Conservation (phyloP, 2,329 filamentous ascomycete species). For the Saccharata proteae region DNA sequence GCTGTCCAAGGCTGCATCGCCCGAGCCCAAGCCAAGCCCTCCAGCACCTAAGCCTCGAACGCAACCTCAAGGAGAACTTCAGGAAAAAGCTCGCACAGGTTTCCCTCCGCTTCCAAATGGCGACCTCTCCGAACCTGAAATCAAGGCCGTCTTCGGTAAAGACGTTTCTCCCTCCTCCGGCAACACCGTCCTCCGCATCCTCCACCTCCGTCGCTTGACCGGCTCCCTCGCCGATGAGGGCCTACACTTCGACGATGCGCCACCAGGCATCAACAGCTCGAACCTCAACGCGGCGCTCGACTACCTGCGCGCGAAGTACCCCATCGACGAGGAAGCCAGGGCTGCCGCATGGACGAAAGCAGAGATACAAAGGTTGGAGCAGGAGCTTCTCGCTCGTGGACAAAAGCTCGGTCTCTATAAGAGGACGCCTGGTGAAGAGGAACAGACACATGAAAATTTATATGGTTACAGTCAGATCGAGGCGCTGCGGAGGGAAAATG, state of each 20-base stretch:
- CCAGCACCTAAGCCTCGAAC: constrained; percentile 13
- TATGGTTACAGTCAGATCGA: constrained; percentile 9
- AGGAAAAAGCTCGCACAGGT: constrained; percentile 13
- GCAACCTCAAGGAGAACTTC: constrained; percentile 18
- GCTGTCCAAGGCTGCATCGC: too few relatives aligned
- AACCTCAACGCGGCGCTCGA: constrained; percentile 21
- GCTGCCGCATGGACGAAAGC: constrained; percentile 27
- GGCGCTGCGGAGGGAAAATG: constrained; percentile 18
- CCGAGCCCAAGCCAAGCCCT: too few relatives aligned
- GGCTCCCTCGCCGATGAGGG: constrained; percentile 29
- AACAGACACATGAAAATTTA: constrained; percentile 7
- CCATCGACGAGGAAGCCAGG: constrained; percentile 28
- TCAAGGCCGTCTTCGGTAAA: constrained; percentile 18
- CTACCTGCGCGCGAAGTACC: constrained; percentile 23
- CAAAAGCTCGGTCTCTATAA: constrained; percentile 18
- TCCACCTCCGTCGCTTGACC: constrained; percentile 27
- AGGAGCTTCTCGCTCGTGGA: constrained; percentile 19
- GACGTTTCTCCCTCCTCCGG: constrained; percentile 17
- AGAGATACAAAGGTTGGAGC: constrained; percentile 26
- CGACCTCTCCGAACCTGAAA: constrained; percentile 4
- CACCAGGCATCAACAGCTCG: constrained; percentile 13
- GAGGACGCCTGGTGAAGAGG: constrained; percentile 15
- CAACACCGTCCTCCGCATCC: constrained; percentile 25
- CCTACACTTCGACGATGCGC: constrained; percentile 16
- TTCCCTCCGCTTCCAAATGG: constrained; percentile 7